Evolutionary conservation across 108 stramenopile species (phyloP), one percentile per base, ranked within the genome.

Genomic region (Cylindrotheca fusiformis): DNA sequence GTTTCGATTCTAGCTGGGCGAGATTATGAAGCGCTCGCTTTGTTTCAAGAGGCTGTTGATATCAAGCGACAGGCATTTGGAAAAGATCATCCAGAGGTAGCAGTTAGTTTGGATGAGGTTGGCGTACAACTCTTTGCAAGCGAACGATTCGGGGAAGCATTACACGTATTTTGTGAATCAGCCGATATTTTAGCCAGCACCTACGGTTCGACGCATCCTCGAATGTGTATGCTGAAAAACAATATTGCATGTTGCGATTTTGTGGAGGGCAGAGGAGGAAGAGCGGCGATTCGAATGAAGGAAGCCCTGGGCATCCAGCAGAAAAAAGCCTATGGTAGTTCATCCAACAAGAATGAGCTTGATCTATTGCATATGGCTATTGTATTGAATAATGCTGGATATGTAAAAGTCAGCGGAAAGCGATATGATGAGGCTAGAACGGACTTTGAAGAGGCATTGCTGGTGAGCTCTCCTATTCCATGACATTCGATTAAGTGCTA

Each of bases 61-160:
- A 30, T 69, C 21, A 78, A 78, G 63, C 27, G 53, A 52, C 20
- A 45, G 19, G 71, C 77, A 2, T 78, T 73, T 32, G 77, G 77
- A 27, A 4, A 30, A 20, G 63, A 69, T 32, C 60, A 73, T 45
- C 67, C 67, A 5, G 58, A 73, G 48, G 72, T 78, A 3, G 72
- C 67, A 5, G 31, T 55, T 2, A 55, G 65, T 1, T 55, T 65
- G 20, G 62, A 78, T 47, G 77, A 78, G 46, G 30, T 78, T 28
- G 77, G 77, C 23, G 72, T 78, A 50, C 77, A 78, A 63, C 31
- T 69, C 2, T 78, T 72, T 59, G 72, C 77, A 14, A 8, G 26
- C 1, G 55, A 59, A 28, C 25, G 58, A 48, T 73, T 69, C 33
- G 68, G 33, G 22, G 63, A 63, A 48, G 71, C 77, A 0, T 31